These are phyloP conservation scores for Cyberlindnera bimundalis DNA, from an alignment of 805 yeast species.

Conservation along the genomic window DNA sequence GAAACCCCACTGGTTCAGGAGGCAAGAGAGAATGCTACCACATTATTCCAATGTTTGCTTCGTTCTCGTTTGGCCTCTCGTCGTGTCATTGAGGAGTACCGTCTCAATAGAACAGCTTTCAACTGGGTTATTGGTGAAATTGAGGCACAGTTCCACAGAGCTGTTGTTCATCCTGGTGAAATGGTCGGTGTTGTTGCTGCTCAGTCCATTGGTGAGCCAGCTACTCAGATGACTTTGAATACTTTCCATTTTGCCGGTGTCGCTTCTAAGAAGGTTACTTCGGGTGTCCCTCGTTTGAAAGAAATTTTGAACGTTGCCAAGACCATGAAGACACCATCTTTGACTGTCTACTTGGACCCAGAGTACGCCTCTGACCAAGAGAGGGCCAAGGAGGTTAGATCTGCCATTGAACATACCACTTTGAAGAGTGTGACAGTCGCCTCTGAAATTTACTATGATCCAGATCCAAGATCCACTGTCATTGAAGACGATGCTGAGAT, in stretches of 20 bases:
- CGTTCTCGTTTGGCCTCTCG: conserved; percentile 90
- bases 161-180: conserved; percentile 94
- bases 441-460: conserved; percentile 95
- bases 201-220: conserved; percentile 97
- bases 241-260: conserved; percentile 99
- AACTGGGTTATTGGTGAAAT: conserved; percentile 96
- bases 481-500: conserved; percentile 96
- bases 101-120: conserved; percentile 79
- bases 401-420: conserved; percentile 96
- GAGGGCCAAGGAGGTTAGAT: conserved; percentile 89
- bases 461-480: conserved; percentile 96
- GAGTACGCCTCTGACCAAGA: conserved; percentile 86
- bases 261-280: conserved; percentile 90
- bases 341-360: conserved; percentile 85
- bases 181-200: conserved; percentile 99
- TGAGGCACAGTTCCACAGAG: conserved; percentile 87
- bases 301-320: conserved; percentile 98
- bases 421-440: conserved; percentile 94
- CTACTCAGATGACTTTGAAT: conserved; percentile 95
- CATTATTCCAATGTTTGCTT: conserved; percentile 83
- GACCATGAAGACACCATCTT: conserved; percentile 98
- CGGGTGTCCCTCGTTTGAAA: conserved; percentile 97
- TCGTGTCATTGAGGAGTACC: conserved; percentile 88
- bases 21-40: conserved; percentile 90
- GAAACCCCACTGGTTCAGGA: conserved; percentile 66